Evolutionary conservation across 345 rosid species (phyloP), one percentile per base, ranked within the genome.

Genomic region (Boechera retrofracta): DNA sequence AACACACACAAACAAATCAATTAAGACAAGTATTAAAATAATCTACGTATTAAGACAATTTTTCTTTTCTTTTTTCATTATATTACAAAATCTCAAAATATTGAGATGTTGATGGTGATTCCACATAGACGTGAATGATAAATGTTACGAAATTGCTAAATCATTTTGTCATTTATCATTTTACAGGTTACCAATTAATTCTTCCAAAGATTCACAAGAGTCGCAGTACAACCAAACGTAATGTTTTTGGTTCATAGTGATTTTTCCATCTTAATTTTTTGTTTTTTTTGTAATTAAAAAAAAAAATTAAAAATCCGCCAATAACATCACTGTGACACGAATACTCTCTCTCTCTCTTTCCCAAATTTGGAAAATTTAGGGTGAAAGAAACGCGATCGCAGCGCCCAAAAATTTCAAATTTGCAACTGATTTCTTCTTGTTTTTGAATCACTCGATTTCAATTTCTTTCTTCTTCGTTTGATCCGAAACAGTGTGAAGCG

Each of bases 301-400:
- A 33, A 6, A 33, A 31, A 4, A 29, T 24, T 55, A 18, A n/a
- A 69, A 38, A 69, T 41, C 64, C 54, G 44, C 74, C 64, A 42
- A 44, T 44, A 47, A 3, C 74, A 41, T 11, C 4, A 5, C 12
- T 2, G 10, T 33, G 35, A 33, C 35, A 6, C 38, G 2, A 29
- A 29, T 29, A 36, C 45, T 39, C 44, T 44, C 48, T 44, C 48
- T 44, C 45, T 36, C 59, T 15, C 36, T 54, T 64, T 64, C 69
- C 69, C 74, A 33, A 60, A 69, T 52, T 69, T 61, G 21, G 13
- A 33, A 63, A 10, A 2, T 64, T 69, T 70, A 71, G 76, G 80
- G 32, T 70, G 62, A 51, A 29, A 5, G 53, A 47, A 58, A 58
- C 45, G 3, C 32, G 42, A 58, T 49, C 45, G 53, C 26, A 51